Evolutionary conservation across 495 filamentous ascomycete genomes (phyloP).

Genomic region (Aspergillus sclerotioniger): DNA sequence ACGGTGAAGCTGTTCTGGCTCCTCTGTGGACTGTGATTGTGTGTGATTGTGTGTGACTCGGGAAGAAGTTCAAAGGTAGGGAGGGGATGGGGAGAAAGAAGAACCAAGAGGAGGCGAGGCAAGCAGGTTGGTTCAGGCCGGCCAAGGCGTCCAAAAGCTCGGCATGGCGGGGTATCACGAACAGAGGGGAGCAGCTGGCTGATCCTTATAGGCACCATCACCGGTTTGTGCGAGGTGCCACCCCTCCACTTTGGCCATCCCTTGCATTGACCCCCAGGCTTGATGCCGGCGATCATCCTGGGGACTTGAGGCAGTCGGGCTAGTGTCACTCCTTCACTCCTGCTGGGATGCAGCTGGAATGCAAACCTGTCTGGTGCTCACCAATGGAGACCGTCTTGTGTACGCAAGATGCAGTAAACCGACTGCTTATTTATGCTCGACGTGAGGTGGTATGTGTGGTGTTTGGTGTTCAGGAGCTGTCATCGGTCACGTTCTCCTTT

Average conservation of each 20-base stretch:
- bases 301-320: background rate
- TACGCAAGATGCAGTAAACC: constrained; percentile 1
- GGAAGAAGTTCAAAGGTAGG: background rate
- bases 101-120: background rate
- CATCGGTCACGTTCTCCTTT: background rate
- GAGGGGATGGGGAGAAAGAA: background rate
- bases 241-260: background rate
- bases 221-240: background rate
- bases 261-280: constrained; percentile 1
- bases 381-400: background rate
- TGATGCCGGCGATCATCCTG: background rate
- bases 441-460: background rate
- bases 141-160: constrained; percentile 10
- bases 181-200: background rate
- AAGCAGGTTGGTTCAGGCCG: background rate
- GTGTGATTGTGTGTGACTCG: background rate
- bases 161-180: constrained; percentile 13
- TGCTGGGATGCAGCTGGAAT: background rate
- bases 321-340: background rate
- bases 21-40: too few relatives aligned
- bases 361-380: background rate
- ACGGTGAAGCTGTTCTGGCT: too few relatives aligned
- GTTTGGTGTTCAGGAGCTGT: background rate
- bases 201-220: background rate
- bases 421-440: constrained; percentile 2